These are phyloP conservation scores for Penicillium malachiteum DNA, from an alignment of 495 filamentous ascomycete species.

Conservation along the genomic window DNA sequence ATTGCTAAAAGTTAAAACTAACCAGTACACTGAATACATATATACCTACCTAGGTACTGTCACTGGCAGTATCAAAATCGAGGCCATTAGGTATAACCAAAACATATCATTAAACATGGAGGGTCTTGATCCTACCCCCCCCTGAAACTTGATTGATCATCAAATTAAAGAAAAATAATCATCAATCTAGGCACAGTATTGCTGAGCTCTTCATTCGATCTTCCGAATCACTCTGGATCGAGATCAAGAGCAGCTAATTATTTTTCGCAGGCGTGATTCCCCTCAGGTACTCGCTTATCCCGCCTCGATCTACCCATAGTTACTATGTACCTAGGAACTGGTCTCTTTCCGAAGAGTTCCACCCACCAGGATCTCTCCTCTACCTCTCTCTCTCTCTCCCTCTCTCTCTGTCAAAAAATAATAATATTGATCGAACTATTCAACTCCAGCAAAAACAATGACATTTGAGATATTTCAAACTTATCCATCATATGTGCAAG, in stretches of 20 bases:
- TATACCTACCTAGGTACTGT: no score
- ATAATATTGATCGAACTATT: no score
- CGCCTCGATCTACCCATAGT: conserved; percentile 1
- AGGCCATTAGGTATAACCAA: background rate
- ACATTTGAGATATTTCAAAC: background rate
- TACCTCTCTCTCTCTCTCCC: no score
- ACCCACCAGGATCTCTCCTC: no score
- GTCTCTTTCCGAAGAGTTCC: no score
- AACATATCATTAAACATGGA: background rate
- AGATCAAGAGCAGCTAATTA: conserved; percentile 14
- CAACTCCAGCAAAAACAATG: background rate
- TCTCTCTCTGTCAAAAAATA: no score
- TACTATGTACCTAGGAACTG: background rate
- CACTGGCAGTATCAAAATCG: background rate
- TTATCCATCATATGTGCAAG: background rate
- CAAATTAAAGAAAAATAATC: no score
- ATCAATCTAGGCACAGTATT: no score
- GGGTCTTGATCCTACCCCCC: background rate
- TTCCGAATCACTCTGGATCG: background rate
- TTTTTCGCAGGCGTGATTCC: background rate
- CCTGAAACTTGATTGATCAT: background rate
- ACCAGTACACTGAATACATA: no score
- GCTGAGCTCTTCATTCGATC: no score
- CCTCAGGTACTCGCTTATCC: conserved; percentile 6
- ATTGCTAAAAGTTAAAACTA: no score